Percentiles rank a stretch among this genome's conserved stretches.
Conservation (phyloP, 2,329 filamentous ascomycete genomes). For the Cladophialophora exuberans region DNA sequence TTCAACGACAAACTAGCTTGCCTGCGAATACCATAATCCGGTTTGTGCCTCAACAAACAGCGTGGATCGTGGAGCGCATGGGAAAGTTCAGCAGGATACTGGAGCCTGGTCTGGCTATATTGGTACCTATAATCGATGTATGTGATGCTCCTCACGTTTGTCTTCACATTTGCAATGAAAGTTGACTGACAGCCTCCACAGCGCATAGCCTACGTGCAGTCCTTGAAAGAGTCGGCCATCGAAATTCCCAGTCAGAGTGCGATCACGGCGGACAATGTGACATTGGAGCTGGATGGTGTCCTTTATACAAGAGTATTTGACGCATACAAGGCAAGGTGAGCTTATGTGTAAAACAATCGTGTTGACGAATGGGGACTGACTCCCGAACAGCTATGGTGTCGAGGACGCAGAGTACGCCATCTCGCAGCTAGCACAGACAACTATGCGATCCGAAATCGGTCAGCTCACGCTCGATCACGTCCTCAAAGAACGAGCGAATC, state of each 20-base stretch:
- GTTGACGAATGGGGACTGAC: not conserved
- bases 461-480: slow-evolving; percentile 96
- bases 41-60: slow-evolving; percentile 98
- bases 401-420: slow-evolving; percentile 99
- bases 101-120: slow-evolving; percentile 84
- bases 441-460: slow-evolving; percentile 98
- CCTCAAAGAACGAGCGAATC: slow-evolving; percentile 90
- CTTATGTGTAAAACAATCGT: not conserved
- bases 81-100: slow-evolving; percentile 94
- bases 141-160: not conserved
- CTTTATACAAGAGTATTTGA: slow-evolving; percentile 96
- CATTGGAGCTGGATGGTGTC: slow-evolving; percentile 91
- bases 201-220: slow-evolving; percentile 96
- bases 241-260: slow-evolving; percentile 98
- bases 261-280: slow-evolving; percentile 98
- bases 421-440: slow-evolving; percentile 95
- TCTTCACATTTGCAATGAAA: not conserved
- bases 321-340: slow-evolving; percentile 92
- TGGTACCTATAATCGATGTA: slow-evolving; percentile 82
- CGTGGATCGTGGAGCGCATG: slow-evolving; percentile 99
- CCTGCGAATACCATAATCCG: slow-evolving; percentile 94
- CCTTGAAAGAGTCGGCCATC: slow-evolving; percentile 90
- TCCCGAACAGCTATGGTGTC: slow-evolving; percentile 76
- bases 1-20: slow-evolving; percentile 66
- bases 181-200: slow-evolving; percentile 17